Base-by-base conservation (phyloP, 208 protist species). In the Crithidia bombi region DNA sequence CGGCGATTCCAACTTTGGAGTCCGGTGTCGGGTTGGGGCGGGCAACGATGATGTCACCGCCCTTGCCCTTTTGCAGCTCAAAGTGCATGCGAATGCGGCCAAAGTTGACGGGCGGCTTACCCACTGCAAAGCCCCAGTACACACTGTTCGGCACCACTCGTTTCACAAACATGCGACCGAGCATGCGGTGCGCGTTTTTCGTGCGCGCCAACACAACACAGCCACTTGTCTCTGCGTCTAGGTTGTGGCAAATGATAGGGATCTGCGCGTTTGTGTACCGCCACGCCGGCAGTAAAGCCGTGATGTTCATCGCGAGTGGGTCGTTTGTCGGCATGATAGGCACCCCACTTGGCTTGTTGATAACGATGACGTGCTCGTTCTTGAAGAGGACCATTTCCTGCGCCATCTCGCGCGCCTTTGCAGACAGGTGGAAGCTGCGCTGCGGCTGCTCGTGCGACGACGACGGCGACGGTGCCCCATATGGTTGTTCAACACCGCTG, bases 381-480 rank as follows among this genome's bases (percentile, higher is more conserved):
- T 96, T 98, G 75, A 97, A 98, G 15, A 98, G 75, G 33, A 97
- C 91, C 93, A 96, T 96, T 43, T 91, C 81, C 65, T 93, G 89
- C 36, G 92, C 92, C 78, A 83, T 87, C 65, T 95, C 86, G 6
- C 83, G 58, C 33, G 84, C 85, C 58, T 83, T 67, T 17, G 77
- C 44, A 5, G 91, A 94, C 12, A 97, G 79, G 44, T 81, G 80
- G 72, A 95, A 90, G 3, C 49, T 21, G 28, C 74, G 46, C 43
- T 59, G 69, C 46, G 44, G 19, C 57, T 36, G 59, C 38, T 28
- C 26, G 9, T 38, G 30, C 39, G 30, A 32, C 26, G 44, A 15
- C 32, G 52, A 54, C 25, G 64, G 41, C 15, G 46, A 23, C 21
- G 74, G 35, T 6, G 36, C 54, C 32, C 57, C 51, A 30, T 62